A percentile compares a stretch with the other conserved stretches of the same genome.
phyloP scores from a whole-genome alignment of 768 basidiomycete genomes.

The Lactifluus echinatus region DNA sequence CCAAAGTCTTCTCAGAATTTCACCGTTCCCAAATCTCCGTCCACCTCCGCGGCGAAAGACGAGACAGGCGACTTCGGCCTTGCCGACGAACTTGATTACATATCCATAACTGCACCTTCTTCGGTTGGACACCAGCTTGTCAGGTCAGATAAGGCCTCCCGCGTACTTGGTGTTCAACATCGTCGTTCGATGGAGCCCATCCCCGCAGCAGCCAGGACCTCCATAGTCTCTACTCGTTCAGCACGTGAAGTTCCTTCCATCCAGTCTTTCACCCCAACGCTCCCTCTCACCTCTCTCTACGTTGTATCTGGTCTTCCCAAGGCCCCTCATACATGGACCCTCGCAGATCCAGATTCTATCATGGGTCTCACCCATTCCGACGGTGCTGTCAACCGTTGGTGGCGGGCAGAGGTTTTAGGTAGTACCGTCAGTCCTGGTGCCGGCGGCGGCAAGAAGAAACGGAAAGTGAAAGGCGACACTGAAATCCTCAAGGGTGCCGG shows the following conservation, averaged over 20 bases:
- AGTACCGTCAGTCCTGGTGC: slow-evolving; percentile 81
- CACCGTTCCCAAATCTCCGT: neutral
- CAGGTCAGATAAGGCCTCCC: slow-evolving; percentile 65
- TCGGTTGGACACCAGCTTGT: slow-evolving; percentile 28
- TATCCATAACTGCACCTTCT: slow-evolving; percentile 37
- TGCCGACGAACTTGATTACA: slow-evolving; percentile 69
- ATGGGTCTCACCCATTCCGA: slow-evolving; percentile 75
- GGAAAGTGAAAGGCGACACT: slow-evolving; percentile 50
- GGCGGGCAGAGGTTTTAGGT: slow-evolving; percentile 86
- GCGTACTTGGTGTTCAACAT: slow-evolving; percentile 68
- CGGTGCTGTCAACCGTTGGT: slow-evolving; percentile 82
- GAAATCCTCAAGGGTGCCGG: slow-evolving; percentile 68
- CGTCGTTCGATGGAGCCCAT: slow-evolving; percentile 79
- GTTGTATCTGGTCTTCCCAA: slow-evolving; percentile 86
- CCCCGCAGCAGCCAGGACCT: slow-evolving; percentile 65
- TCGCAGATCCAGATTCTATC: slow-evolving; percentile 77
- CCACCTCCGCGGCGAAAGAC: slow-evolving; percentile 4
- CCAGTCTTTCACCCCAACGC: slow-evolving; percentile 56
- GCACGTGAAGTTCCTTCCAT: slow-evolving; percentile 47
- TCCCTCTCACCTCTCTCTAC: slow-evolving; percentile 76
- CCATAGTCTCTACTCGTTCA: slow-evolving; percentile 70
- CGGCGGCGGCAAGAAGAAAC: slow-evolving; percentile 64
- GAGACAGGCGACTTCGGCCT: slow-evolving; percentile 35
- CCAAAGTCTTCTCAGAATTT: neutral
- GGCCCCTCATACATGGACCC: slow-evolving; percentile 83